Base-by-base conservation (phyloP, 139 green algal species). In the Asterochloris erici region DNA sequence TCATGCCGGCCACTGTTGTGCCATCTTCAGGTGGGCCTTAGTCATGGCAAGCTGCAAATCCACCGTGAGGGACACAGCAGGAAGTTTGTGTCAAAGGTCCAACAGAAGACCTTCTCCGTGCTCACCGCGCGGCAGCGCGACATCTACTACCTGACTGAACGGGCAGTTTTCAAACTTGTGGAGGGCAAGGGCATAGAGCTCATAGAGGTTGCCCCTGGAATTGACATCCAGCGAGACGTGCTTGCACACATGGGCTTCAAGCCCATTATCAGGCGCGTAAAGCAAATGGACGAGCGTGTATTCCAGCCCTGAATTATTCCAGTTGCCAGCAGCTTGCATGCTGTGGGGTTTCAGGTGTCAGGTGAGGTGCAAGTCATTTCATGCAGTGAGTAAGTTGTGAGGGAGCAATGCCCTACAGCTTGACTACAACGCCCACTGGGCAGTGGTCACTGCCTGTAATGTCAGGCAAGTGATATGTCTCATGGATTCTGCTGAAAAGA, bases 381-480 rank as follows among this genome's bases (percentile, higher is more conserved):
- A 54, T 54, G 38, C 38, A 2, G 2, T 54, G 38, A 54, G 38
- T 54, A 6, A 54, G 38, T 54, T 6, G 38, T 54, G 2, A 54
- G 38, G 38, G 38, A 79, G 38, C 21, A 17, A 9, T 69, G 14
- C 12, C 38, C 15, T 79, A 14, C 60, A 19, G n/a, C 66, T n/a
- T 77, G 14, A 84, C 24, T 15, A 84, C 81, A n/a, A 84, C 12
- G 17, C 81, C 81, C 12, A 84, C 64, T 29, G 81, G 81, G 63
- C 81, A 84, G 27, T 84, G 81, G 63, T 84, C 81, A 68, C 69
- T 79, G 19, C 81, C 81, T 13, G 68, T n/a, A 15, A 80, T 24
- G 17, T 92, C 83, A 14, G 84, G 82, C 38, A 94, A 78, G 27
- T 95, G 90, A 82, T 85, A 96, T 70, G 74, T 87, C 77, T 96